phyloP scores from a whole-genome alignment of 2,329 filamentous ascomycete genomes.

The Epichloe uncinata region DNA sequence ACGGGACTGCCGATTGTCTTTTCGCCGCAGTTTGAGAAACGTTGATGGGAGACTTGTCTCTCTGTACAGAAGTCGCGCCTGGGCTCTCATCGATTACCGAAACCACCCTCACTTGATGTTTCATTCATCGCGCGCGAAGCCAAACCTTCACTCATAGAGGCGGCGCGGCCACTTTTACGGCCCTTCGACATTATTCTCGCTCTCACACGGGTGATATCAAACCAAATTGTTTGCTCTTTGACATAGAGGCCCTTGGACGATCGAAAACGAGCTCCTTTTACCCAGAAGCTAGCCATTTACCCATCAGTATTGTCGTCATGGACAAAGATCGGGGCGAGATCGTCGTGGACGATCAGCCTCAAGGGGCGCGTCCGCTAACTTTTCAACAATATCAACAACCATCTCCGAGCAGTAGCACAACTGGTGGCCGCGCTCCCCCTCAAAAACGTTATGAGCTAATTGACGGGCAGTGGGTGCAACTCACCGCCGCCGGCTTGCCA shows the following conservation, averaged over 20 bases:
- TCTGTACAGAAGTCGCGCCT: too few species aligned
- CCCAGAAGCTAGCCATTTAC: conserved; percentile 8
- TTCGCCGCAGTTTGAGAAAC: not conserved
- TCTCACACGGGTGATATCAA: not conserved
- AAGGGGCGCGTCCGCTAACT: conserved; percentile 13
- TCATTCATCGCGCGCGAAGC: not conserved
- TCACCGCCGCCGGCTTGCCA: conserved; percentile 45
- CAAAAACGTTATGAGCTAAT: conserved; percentile 21
- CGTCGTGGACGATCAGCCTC: conserved; percentile 28
- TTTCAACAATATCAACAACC: conserved; percentile 14
- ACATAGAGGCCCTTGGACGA: conserved; percentile 1
- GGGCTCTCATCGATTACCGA: not conserved
- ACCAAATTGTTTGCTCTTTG: not conserved
- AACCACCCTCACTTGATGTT: not conserved
- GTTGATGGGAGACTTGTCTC: not conserved
- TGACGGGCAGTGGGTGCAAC: conserved; percentile 29
- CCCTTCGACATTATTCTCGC: not conserved
- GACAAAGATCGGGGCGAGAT: conserved; percentile 33
- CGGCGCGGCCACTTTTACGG: not conserved
- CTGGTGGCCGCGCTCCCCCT: conserved; percentile 8
- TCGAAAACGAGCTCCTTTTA: conserved; percentile 4
- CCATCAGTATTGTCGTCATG: conserved; percentile 14
- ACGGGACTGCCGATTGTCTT: not conserved
- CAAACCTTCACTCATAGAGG: not conserved
- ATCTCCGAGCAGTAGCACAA: conserved; percentile 15